Evolutionary conservation across 2,329 filamentous ascomycete species (phyloP).

Genomic region (Colletotrichum kahawae): DNA sequence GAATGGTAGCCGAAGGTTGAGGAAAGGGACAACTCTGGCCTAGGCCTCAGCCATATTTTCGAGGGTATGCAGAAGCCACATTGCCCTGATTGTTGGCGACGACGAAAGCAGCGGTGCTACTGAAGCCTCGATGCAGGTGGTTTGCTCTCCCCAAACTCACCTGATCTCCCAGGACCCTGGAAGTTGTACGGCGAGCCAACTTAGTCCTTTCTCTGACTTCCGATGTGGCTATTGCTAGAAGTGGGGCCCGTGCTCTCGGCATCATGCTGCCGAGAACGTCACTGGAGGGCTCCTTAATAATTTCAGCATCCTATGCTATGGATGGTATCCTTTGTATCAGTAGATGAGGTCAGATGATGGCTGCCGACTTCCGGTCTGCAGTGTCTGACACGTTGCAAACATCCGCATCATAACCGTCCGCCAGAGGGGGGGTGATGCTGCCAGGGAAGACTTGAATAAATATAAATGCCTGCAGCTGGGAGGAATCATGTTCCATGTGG

Average conservation of each 20-base stretch:
- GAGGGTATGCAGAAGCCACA: neutral
- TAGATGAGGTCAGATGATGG: neutral
- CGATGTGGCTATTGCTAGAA: neutral
- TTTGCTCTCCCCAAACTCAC: neutral
- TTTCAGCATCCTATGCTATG: neutral
- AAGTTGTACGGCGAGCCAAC: neutral
- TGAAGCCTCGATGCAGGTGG: neutral
- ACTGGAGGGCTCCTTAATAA: neutral
- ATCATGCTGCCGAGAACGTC: neutral
- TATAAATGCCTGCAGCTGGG: neutral
- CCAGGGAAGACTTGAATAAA: neutral
- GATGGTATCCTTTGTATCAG: neutral
- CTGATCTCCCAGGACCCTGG: neutral
- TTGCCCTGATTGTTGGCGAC: neutral
- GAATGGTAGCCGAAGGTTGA: neutral
- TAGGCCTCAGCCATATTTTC: neutral
- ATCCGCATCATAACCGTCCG: neutral
- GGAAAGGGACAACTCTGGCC: neutral
- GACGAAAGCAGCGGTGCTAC: neutral
- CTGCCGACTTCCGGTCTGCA: neutral
- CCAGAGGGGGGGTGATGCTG: neutral
- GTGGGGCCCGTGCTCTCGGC: neutral
- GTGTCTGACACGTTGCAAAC: neutral
- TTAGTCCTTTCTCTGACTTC: neutral
- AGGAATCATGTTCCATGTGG: neutral